Evolutionary conservation across 148 eudicot species (phyloP), one percentile per base, ranked within the genome.

Genomic region (Rhododendron henanense): DNA sequence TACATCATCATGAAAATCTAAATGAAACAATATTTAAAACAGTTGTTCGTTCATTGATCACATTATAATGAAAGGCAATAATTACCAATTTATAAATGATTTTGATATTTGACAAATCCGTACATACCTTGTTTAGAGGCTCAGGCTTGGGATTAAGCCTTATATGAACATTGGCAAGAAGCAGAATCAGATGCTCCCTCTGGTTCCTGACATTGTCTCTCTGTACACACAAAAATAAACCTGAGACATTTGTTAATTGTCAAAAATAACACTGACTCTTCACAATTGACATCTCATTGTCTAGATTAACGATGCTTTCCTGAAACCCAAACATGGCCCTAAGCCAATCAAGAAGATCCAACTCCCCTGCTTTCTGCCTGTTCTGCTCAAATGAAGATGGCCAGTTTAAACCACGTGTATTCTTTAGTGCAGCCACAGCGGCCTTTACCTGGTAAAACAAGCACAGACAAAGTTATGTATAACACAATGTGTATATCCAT

Each of bases 291-390:
- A 28, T 28, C 45, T 48, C 13, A 61, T 82, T 59, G 37, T 69
- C 73, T 51, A 77, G 84, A 84, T 75, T 63, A 85, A 28, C 59
- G 88, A 78, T 41, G 84, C 90, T 37, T 91, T 85, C 99, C 98
- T 97, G 98, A 93, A 97, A 97, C 76, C 98, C 99, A 88, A 97
- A 97, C 98, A 95, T 94, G 86, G 96, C 98, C 84, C 94, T 94
- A 85, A 97, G 92, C 99, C 98, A 95, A 90, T 97, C 99, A 87
- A 97, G 97, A 78, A 97, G 91, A 87, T 97, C 99, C 89, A 94
- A 84, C 50, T 93, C 99, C 86, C 94, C 93, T 71, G 95, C 88
- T 89, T 89, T 95, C 88, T 92, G 94, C 89, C 89, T 90, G 23
- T 93, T 94, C 87, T 91, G 91, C 86, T 93, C 94, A 91, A 91